Evolutionary conservation across 306 rosid species (phyloP).

Genomic region (Citrullus colocynthis): DNA sequence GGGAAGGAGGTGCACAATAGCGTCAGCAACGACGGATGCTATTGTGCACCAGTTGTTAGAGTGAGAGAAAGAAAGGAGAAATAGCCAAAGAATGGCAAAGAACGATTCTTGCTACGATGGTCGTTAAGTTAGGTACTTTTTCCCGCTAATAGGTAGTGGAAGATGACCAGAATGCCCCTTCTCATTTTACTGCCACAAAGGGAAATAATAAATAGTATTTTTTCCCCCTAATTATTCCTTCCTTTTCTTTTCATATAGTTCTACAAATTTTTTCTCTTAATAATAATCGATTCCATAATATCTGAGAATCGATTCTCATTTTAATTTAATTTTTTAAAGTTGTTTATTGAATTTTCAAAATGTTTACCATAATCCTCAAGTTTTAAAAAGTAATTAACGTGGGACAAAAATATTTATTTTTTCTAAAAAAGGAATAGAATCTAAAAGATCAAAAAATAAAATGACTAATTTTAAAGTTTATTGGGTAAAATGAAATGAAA

Average conservation of each 20-base stretch:
- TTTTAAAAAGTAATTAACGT: too few species aligned
- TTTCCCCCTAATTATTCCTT: neutral
- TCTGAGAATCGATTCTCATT: too few species aligned
- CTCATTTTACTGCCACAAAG: neutral
- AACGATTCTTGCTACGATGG: conserved; percentile 12
- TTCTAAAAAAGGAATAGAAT: too few species aligned
- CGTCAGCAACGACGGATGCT: conserved; percentile 2
- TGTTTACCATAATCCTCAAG: too few species aligned
- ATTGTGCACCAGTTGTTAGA: conserved; percentile 8
- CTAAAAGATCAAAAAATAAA: too few species aligned
- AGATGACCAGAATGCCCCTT: neutral
- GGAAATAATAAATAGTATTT: neutral
- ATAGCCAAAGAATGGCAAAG: conserved; percentile 19
- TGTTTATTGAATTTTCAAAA: too few species aligned
- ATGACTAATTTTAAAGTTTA: too few species aligned
- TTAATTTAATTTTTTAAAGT: too few species aligned
- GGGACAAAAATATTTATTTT: too few species aligned
- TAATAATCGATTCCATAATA: too few species aligned
- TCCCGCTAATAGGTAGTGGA: conserved; percentile 23
- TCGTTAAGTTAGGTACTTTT: conserved; percentile 40
- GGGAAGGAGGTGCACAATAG: conserved; percentile 4
- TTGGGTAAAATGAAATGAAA: too few species aligned
- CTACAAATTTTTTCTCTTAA: too few species aligned
- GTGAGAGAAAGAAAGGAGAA: conserved; percentile 10
- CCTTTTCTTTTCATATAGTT: neutral